Conservation (phyloP, 768 basidiomycete species). For the Tulasnella sp. region DNA sequence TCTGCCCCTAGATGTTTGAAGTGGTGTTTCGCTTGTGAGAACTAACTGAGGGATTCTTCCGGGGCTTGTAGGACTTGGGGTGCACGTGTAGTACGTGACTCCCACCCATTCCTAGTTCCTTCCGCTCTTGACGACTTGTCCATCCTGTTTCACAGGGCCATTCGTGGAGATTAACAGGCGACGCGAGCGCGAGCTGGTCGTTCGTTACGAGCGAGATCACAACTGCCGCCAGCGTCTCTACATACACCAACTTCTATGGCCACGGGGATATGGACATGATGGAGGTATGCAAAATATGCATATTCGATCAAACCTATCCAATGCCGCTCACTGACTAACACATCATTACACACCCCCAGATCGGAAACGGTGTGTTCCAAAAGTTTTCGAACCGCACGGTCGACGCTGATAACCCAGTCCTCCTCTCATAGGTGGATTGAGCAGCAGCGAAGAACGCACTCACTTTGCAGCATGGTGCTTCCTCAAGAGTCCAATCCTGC, state of each 20-base stretch:
- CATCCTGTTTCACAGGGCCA: slow-evolving; percentile 33
- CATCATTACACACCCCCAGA: neutral
- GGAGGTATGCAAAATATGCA: slow-evolving; percentile 25
- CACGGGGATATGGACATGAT: slow-evolving; percentile 53
- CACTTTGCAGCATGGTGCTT: slow-evolving; percentile 53
- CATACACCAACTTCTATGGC: slow-evolving; percentile 36
- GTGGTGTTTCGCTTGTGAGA: slow-evolving; percentile 29
- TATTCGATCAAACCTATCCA: slow-evolving; percentile 21
- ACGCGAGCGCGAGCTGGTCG: slow-evolving; percentile 40
- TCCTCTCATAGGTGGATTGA: slow-evolving; percentile 19
- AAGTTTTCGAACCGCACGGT: slow-evolving; percentile 18
- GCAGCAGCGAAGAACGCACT: slow-evolving; percentile 41
- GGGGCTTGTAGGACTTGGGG: slow-evolving; percentile 45
- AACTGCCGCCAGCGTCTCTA: slow-evolving; percentile 35
- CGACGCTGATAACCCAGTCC: neutral
- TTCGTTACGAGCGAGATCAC: slow-evolving; percentile 39
- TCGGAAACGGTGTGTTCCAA: slow-evolving; percentile 40
- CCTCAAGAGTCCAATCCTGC: slow-evolving; percentile 47
- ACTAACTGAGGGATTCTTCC: slow-evolving; percentile 30
- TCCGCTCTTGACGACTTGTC: neutral
- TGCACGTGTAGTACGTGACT: slow-evolving; percentile 36
- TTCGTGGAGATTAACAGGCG: slow-evolving; percentile 45
- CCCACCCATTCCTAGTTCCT: neutral
- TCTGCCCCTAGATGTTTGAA: slow-evolving; percentile 28
- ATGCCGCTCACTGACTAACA: neutral